A percentile compares a stretch with the other conserved stretches of the same genome.
Conservation (phyloP, 495 filamentous ascomycete species). For the Aspergillus leporis region DNA sequence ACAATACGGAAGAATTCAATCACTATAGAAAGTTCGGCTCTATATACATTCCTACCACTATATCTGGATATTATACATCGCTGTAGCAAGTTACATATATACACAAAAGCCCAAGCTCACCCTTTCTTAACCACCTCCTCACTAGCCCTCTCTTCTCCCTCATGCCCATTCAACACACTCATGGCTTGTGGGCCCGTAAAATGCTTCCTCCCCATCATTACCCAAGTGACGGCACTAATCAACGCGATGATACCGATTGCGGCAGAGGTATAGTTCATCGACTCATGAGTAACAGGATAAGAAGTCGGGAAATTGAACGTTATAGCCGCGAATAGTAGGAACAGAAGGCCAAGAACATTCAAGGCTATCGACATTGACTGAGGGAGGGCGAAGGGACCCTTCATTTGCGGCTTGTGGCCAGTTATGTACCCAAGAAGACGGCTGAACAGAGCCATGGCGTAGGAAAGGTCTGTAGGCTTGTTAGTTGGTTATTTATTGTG, state of each 20-base stretch:
- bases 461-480: slow-evolving; percentile 49
- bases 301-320: slow-evolving; percentile 60
- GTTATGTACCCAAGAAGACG: slow-evolving; percentile 52
- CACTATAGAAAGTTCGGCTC: no score
- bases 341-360: slow-evolving; percentile 54
- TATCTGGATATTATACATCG: no score
- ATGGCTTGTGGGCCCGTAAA: slow-evolving; percentile 50
- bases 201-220: slow-evolving; percentile 48
- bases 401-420: slow-evolving; percentile 31
- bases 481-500: slow-evolving; percentile 14
- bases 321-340: slow-evolving; percentile 53
- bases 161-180: slow-evolving; percentile 20
- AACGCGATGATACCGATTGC: slow-evolving; percentile 55
- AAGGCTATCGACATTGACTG: slow-evolving; percentile 44
- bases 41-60: no score
- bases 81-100: no score
- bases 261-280: slow-evolving; percentile 62
- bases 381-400: slow-evolving; percentile 30
- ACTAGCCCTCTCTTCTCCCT: slow-evolving; percentile 3
- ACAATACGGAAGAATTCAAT: no score
- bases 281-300: slow-evolving; percentile 47
- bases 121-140: not conserved
- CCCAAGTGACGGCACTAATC: slow-evolving; percentile 53
- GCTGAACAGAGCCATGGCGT: slow-evolving; percentile 55
- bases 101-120: not conserved